Base-by-base conservation (phyloP, 2,329 filamentous ascomycete species). In the Exserohilum rostratum region DNA sequence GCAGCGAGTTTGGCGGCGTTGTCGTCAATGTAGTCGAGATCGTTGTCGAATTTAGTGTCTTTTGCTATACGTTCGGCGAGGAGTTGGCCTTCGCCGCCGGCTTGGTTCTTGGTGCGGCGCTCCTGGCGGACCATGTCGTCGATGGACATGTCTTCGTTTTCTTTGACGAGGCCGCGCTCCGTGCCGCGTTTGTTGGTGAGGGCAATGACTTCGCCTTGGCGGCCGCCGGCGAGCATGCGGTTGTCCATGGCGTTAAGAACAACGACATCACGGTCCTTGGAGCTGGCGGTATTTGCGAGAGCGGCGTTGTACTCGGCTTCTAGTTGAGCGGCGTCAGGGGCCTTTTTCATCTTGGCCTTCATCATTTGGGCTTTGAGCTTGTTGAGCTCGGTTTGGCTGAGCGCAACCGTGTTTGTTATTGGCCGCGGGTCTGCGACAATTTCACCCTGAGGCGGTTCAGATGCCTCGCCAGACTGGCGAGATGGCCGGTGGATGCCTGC, bases 121-220 rank as follows among this genome's bases (percentile, higher is more conserved):
- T 99, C 95, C 75, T 98, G 93, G 25, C 91, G 87, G 15, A 99
- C 87, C 95, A 99, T 99, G 74, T 99, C 95, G 49, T 96, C 92
- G 56, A 99, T 90, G 27, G 82, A 88, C 92, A 99, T 98, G 66
- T 98, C 92, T 48, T 96, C 90, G 70, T 98, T 98, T 61, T 95
- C 91, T 64, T 90, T 86, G 5, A 99, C 90, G 6, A 87, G 83
- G 1, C 93, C 95, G 49, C 93, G 87, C 74, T 96, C 93, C 5
- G 86, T 84, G 2, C 93, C 93, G 43, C 93, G 86, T 69, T 90
- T 95, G 54, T 86, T 96, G 22, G 88, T 85, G 6, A 97, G 81
- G 0, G 85, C 79, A 64, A 88, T 93, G 51, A 93, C 90, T 76
- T 98, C 95, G 45, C 83, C 83, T 39, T 83, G 79, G n/a, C 84